Evolutionary conservation across 2,329 filamentous ascomycete genomes (phyloP), one percentile per base, ranked within the genome.

Genomic region (Zopfia rhizophila): DNA sequence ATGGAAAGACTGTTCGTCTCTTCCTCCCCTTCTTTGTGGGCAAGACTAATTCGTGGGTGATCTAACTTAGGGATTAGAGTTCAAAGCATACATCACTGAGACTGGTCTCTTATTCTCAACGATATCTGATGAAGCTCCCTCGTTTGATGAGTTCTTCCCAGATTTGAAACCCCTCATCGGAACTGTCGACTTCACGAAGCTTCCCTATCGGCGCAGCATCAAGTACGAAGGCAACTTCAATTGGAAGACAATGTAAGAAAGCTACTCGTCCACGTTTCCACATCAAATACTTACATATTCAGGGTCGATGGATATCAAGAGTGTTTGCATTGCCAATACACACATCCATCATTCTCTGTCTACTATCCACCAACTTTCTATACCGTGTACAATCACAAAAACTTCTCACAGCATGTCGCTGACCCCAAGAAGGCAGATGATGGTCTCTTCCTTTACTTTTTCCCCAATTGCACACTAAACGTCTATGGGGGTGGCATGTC

Each of bases 401-500:
- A 82, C 51, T 83, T 82, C 61, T 80, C 76, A 2, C 79, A 80
- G 55, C 81, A 84, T 51, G 72, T 83, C 22, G 78, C 80, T 0
- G 79, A 82, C 40, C 78, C 81, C 0, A 70, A 72, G 21, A 81
- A 81, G 38, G 72, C 75, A 1, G 70, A 79, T 22, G 80, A 83
- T 48, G 81, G 81, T 0, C 63, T 84, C 0, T 83, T 83, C 45
- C 66, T 83, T 6, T 84, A 82, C 53, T 81, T 83, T 69, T 83
- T 83, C 58, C 81, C 81, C 0, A 80, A 76, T 47, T 82, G 78
- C 56, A 82, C 79, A 0, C 56, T 83, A 32, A 82, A 82, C 44
- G 76, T 83, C 27, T 83, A 84, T 43, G 81, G 79, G 1, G 81
- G 81, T 1, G 81, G 81, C 3, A 82, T 83, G 79, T 78, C 77